Percentiles rank a stretch among this genome's conserved stretches.
phyloP scores from a whole-genome alignment of 2,329 filamentous ascomycete genomes.

The Fusarium sp. region DNA sequence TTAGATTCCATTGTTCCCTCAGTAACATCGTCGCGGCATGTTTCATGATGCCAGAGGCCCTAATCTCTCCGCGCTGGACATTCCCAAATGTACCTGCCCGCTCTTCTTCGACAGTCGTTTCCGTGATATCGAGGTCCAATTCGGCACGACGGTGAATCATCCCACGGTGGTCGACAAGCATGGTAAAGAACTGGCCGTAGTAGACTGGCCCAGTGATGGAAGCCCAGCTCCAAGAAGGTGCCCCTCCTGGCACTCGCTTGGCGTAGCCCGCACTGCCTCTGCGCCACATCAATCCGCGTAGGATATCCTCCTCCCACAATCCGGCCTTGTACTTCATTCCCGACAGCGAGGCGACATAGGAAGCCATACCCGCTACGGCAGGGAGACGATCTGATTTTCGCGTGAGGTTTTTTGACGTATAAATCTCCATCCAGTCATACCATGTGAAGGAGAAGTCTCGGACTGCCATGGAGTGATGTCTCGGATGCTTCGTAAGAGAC shows the following conservation, averaged over 20 bases:
- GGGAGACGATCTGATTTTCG: background rate
- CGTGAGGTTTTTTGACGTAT: background rate
- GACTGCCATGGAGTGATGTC: fast-evolving
- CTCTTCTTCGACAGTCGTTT: background rate
- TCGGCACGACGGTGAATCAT: background rate
- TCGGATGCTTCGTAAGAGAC: background rate
- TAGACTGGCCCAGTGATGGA: fast-evolving
- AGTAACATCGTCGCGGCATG: fast-evolving
- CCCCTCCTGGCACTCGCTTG: background rate
- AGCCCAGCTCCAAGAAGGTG: background rate
- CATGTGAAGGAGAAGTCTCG: background rate
- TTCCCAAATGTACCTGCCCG: background rate
- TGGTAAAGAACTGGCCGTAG: background rate
- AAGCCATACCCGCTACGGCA: background rate
- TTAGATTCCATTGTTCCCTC: background rate
- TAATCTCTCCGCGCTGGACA: fast-evolving
- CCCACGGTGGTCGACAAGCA: background rate
- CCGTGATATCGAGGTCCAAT: background rate
- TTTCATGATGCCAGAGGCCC: background rate
- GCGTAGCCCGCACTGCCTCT: background rate
- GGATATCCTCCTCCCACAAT: background rate
- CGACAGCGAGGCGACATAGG: background rate
- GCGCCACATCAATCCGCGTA: background rate
- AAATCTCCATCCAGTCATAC: background rate
- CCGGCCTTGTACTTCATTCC: background rate